phyloP scores from a whole-genome alignment of 2,329 filamentous ascomycete species.

The Tolypocladium tropicale region DNA sequence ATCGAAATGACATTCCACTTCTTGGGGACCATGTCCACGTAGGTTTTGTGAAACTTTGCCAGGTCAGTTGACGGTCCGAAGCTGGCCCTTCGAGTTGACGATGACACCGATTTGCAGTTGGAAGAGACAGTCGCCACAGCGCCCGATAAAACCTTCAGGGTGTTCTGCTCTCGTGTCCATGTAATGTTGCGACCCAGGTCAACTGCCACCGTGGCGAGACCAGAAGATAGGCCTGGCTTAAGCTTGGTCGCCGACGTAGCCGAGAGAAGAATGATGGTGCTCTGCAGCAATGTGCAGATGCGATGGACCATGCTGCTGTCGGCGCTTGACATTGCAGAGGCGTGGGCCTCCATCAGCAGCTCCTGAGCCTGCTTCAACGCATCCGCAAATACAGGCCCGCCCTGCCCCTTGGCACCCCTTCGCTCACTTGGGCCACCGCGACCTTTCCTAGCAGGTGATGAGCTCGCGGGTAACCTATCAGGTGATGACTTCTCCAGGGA shows the following conservation, averaged over 20 bases:
- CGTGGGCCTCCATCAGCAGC: constrained; percentile 53
- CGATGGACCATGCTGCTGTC: constrained; percentile 52
- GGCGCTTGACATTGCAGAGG: constrained; percentile 39
- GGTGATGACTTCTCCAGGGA: constrained; percentile 27
- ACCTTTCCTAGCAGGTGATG: constrained; percentile 24
- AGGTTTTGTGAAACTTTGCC: constrained; percentile 63
- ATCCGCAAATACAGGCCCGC: constrained; percentile 38
- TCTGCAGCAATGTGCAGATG: constrained; percentile 54
- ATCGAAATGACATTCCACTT: constrained; percentile 82
- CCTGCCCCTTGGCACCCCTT: constrained; percentile 19
- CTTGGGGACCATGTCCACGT: constrained; percentile 73
- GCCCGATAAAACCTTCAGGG: constrained; percentile 30
- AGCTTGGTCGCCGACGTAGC: constrained; percentile 42
- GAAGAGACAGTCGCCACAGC: not conserved
- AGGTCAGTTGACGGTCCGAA: constrained; percentile 41
- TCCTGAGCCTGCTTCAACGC: constrained; percentile 57
- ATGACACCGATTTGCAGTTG: constrained; percentile 16
- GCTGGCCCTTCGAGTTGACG: constrained; percentile 27
- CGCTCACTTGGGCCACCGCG: constrained; percentile 10
- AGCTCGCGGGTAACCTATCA: constrained; percentile 21
- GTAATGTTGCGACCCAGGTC: constrained; percentile 63
- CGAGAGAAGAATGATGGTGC: constrained; percentile 54
- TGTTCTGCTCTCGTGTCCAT: constrained; percentile 54
- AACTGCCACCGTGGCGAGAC: constrained; percentile 51
- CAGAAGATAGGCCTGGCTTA: constrained; percentile 37